Conservation (phyloP, 805 yeast genomes). For the Saccharomycopsis guyanensis region DNA sequence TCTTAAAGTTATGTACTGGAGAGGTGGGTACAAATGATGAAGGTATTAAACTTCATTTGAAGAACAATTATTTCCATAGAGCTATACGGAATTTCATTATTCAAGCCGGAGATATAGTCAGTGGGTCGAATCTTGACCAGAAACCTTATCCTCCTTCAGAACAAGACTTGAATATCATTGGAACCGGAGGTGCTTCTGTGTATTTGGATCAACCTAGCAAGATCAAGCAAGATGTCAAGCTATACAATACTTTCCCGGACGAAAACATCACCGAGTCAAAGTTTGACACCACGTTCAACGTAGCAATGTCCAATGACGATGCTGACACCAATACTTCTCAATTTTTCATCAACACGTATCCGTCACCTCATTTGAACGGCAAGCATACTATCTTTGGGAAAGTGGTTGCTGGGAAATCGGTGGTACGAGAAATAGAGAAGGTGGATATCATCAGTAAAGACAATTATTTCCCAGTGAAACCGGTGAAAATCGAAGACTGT, state of each 20-base stretch:
- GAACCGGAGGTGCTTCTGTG: slow-evolving; percentile 41
- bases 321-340: slow-evolving; percentile 51
- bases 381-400: slow-evolving; percentile 74
- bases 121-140: slow-evolving; percentile 29
- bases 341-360: slow-evolving; percentile 62
- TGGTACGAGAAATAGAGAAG: slow-evolving; percentile 57
- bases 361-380: slow-evolving; percentile 67
- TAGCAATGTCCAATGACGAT: slow-evolving; percentile 62
- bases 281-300: slow-evolving; percentile 38
- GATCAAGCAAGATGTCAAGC: slow-evolving; percentile 24
- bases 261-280: slow-evolving; percentile 42
- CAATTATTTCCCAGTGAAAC: slow-evolving; percentile 35
- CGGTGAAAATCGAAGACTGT: slow-evolving; percentile 45
- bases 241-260: slow-evolving; percentile 40
- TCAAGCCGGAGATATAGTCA: slow-evolving; percentile 55
- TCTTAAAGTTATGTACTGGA: slow-evolving; percentile 38
- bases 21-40: slow-evolving; percentile 23
- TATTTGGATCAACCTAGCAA: slow-evolving; percentile 26
- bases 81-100: slow-evolving; percentile 62
- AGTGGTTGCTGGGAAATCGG: slow-evolving; percentile 61
- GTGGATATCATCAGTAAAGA: slow-evolving; percentile 32
- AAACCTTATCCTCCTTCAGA: slow-evolving; percentile 20
- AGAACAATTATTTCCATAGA: slow-evolving; percentile 48
- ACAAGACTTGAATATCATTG: slow-evolving; percentile 27
- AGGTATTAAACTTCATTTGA: slow-evolving; percentile 29